These are phyloP conservation scores for Puya raimondii DNA, from an alignment of 176 grass and related monocot genomes.

Conservation along the genomic window DNA sequence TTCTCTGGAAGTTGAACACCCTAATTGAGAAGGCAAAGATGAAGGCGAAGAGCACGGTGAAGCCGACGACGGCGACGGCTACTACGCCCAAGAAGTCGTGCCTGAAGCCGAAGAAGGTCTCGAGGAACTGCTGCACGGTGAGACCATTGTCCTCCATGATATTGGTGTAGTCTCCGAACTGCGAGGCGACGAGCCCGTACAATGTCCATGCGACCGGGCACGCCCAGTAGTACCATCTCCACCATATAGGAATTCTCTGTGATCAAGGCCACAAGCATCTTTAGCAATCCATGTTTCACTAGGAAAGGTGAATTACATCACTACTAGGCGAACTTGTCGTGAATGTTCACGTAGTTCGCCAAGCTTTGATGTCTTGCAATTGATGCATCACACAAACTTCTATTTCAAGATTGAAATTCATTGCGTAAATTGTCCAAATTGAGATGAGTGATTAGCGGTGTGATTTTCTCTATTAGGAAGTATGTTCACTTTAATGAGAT, in stretches of 20 bases:
- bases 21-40: constrained; percentile 65
- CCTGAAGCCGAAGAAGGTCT: constrained; percentile 53
- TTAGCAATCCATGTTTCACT: not conserved
- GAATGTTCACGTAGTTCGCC: no score
- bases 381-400: no score
- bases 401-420: no score
- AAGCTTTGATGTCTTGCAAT: no score
- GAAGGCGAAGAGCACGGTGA: constrained; percentile 63
- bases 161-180: constrained; percentile 60
- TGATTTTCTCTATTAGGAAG: no score
- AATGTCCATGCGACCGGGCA: constrained; percentile 65
- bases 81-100: constrained; percentile 56
- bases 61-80: constrained; percentile 46
- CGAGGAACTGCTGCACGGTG: constrained; percentile 28
- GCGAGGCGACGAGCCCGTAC: constrained; percentile 66
- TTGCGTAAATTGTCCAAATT: no score
- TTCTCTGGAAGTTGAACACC: constrained; percentile 62
- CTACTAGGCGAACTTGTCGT: no score
- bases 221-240: constrained; percentile 79
- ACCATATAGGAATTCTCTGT: constrained; percentile 78
- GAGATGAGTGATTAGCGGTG: no score
- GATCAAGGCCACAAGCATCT: not conserved
- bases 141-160: constrained; percentile 36
- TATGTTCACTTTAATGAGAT: no score
- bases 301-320: no score